phyloP scores from a whole-genome alignment of 495 filamentous ascomycete genomes.

The Glutinoglossum americanum region DNA sequence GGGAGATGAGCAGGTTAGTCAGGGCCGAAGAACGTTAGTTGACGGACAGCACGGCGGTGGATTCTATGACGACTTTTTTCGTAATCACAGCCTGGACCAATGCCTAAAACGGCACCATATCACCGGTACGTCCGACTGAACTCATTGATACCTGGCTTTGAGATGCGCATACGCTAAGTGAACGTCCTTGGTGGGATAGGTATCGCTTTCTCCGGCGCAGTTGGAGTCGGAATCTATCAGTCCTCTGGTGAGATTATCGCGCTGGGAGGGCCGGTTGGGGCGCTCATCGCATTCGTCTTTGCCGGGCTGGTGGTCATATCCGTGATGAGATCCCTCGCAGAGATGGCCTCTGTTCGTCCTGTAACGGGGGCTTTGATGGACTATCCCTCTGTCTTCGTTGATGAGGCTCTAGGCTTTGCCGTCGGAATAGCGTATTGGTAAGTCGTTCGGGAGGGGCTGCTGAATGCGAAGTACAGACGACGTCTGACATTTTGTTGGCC shows the following conservation, averaged over 20 bases:
- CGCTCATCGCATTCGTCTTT: slow-evolving; percentile 20
- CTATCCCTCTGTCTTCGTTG: slow-evolving; percentile 27
- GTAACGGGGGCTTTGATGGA: slow-evolving; percentile 24
- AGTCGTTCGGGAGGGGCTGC: background rate
- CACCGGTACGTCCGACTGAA: background rate
- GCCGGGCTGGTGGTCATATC: slow-evolving; percentile 22
- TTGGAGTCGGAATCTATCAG: slow-evolving; percentile 28
- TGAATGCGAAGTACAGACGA: background rate
- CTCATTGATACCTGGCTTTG: background rate
- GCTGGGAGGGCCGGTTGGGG: slow-evolving; percentile 21
- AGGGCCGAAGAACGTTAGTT: too few relatives aligned
- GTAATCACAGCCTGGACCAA: background rate
- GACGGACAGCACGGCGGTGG: too few relatives aligned
- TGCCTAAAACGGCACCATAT: background rate
- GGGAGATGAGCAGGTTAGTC: too few relatives aligned
- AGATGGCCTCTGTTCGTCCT: slow-evolving; percentile 28
- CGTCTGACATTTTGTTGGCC: background rate
- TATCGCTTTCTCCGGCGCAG: slow-evolving; percentile 24
- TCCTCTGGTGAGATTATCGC: slow-evolving; percentile 22
- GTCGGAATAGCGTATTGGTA: slow-evolving; percentile 28
- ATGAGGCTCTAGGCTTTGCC: slow-evolving; percentile 24
- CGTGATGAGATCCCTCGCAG: slow-evolving; percentile 27
- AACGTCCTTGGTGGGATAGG: slow-evolving; percentile 1
- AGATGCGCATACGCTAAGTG: background rate
- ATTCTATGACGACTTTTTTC: background rate